Evolutionary conservation across 768 basidiomycete species (phyloP), one percentile per base, ranked within the genome.

Genomic region (Fomitopsis pulvina): DNA sequence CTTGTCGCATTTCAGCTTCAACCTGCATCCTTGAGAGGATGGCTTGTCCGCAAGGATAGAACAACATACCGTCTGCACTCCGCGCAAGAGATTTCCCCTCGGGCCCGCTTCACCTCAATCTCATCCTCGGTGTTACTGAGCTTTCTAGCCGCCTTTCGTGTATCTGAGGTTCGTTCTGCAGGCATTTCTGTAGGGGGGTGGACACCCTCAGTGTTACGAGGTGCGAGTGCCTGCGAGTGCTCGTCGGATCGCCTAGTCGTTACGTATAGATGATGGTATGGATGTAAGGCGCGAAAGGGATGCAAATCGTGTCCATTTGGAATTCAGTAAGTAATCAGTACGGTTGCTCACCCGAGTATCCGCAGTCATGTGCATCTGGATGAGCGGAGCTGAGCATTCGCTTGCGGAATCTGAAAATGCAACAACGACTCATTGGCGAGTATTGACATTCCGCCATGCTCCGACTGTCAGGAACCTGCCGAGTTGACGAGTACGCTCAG

Each of bases 1-100:
- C 71, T 87, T 87, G 76, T 87, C 83, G 71, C 85, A 88, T 63
- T 86, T 87, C 62, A 88, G 84, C 71, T 87, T 88, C 57, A 88
- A 71, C 57, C 85, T 77, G 42, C n/a, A 16, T 12, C 30, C 22
- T 24, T 26, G 47, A 47, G 20, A 34, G 24, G 41, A 43, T 21
- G 11, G 6, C 22, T 16, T 4, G 24, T 6, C 3, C 27, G 9
- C 11, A 20, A 21, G 3, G 12, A 25, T 41, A 39, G n/a, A 24
- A 24, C 24, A 10, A 49, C 48, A 28, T 73, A 80, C 75, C 75
- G 74, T 56, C 85, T 77, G 72, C 86, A 88, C 65, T 87, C 85
- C 59, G 85, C 84, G 68, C 84, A 87, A 60, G 81, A 83, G 63
- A 87, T 81, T 74, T 87, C 71, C n/a, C 85, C 85, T 62, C 79